Base-by-base conservation (phyloP, 1,139 yeast genomes). In the Pichia inconspicua region DNA sequence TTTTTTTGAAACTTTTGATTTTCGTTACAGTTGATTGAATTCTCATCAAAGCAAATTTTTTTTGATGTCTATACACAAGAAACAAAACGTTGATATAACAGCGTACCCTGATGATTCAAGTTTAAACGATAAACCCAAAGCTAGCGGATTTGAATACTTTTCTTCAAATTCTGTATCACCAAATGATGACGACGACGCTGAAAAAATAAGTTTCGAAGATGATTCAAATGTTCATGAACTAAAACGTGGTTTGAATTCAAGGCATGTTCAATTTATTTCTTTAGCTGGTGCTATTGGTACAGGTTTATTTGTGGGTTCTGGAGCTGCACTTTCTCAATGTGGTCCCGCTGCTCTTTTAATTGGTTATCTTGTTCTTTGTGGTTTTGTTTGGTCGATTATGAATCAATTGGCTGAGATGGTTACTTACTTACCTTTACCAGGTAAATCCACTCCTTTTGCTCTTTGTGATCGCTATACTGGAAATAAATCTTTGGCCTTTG, bases 251-350 rank as follows among this genome's bases (percentile, higher is more conserved):
- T 39, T 50, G 25, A 74, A 25, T 38, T 50, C 53, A 28, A 41
- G 43, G 59, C 86, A 80, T 56, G 66, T 80, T 44, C 83, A 78
- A 60, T 72, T 80, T 75, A 84, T 88, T 54, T 86, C 95, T 38
- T 73, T 87, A 45, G 95, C 94, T 19, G 86, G 94, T 22, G 84
- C 90, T 55, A 83, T 87, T 49, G 96, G 96, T 67, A 81, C 83
- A 2, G 84, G 83, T 59, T 70, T 81, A 42, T 80, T 82, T 55
- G 78, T 84, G 51, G 88, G 89, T 49, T 70, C 81, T 40, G 89
- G 89, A 43, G 66, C 72, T 43, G 74, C 80, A 27, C 48, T 82
- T 44, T 60, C 66, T 35, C 66, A 67, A 32, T 83, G 84, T 42
- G 89, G 90, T 11, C 87, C 89, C 3, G 86, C 80, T 3, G 83